A percentile compares a stretch with the other conserved stretches of the same genome.
Conservation (phyloP, 2,329 filamentous ascomycete species). For the Diplodia seriata region DNA sequence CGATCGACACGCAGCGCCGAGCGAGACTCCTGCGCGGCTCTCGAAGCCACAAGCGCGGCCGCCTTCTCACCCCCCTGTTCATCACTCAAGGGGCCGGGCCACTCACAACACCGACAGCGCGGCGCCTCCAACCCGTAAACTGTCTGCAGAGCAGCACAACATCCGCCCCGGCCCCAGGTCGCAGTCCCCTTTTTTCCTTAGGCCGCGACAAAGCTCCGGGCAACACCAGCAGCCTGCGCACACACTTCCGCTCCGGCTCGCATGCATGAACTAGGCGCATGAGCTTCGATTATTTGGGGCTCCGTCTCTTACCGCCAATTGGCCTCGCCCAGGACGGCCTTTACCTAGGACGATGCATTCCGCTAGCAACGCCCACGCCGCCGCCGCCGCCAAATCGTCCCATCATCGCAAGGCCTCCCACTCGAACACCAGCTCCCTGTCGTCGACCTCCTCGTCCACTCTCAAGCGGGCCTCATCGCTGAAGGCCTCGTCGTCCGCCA, state of each 20-base stretch:
- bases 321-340: constrained; percentile 36
- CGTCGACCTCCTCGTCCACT: constrained; percentile 48
- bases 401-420: constrained; percentile 47
- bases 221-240: constrained; percentile 26
- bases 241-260: constrained; percentile 31
- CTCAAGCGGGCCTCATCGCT: constrained; percentile 52
- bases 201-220: constrained; percentile 26
- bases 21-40: constrained; percentile 25
- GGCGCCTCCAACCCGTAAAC: constrained; percentile 28
- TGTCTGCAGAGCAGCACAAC: constrained; percentile 28
- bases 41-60: constrained; percentile 30
- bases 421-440: constrained; percentile 53
- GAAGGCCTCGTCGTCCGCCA: constrained; percentile 38
- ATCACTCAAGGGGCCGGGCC: constrained; percentile 30
- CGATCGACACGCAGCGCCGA: constrained; percentile 28
- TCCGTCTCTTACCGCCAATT: constrained; percentile 35
- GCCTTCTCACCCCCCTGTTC: constrained; percentile 18
- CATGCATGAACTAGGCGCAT: constrained; percentile 33
- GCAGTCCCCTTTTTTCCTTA: constrained; percentile 20
- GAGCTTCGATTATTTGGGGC: constrained; percentile 31
- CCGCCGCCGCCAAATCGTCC: constrained; percentile 31
- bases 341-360: constrained; percentile 32
- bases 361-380: constrained; percentile 34
- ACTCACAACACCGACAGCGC: constrained; percentile 24
- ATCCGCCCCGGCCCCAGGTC: constrained; percentile 28